Conservation (phyloP, 305 asterid species). For the Rubia tinctorum region DNA sequence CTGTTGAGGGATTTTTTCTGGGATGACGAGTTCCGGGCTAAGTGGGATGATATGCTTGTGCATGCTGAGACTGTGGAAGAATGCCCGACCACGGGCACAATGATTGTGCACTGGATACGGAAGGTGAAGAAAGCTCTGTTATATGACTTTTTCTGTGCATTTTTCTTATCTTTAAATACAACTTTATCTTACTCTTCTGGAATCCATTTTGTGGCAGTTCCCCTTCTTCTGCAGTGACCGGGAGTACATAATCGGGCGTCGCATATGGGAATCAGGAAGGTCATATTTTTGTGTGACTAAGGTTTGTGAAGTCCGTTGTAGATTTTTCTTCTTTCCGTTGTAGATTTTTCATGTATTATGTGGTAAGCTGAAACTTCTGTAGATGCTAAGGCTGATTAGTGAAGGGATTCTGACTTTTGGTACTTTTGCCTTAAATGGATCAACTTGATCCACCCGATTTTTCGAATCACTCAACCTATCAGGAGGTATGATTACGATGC, state of each 20-base stretch:
- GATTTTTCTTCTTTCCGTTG: background rate
- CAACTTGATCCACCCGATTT: background rate
- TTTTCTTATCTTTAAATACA: background rate
- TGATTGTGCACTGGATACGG: constrained; percentile 82
- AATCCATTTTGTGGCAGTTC: constrained; percentile 47
- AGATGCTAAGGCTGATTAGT: background rate
- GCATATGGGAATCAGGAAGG: constrained; percentile 89
- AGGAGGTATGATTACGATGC: background rate
- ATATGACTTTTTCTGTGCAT: background rate
- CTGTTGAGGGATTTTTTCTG: constrained; percentile 83
- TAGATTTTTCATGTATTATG: background rate
- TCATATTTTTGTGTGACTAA: constrained; percentile 82
- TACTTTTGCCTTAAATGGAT: background rate
- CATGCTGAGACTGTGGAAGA: constrained; percentile 64
- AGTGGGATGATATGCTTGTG: constrained; percentile 89
- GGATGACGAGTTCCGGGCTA: constrained; percentile 88
- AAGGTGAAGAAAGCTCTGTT: constrained; percentile 47
- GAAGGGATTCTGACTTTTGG: background rate
- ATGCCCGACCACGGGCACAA: constrained; percentile 73
- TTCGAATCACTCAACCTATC: background rate
- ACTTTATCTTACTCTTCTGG: constrained; percentile 2
- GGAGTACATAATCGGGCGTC: constrained; percentile 85
- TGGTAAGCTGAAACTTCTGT: background rate
- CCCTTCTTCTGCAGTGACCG: constrained; percentile 96
- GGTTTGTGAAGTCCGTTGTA: constrained; percentile 29